Conservation (phyloP, 2,329 filamentous ascomycete genomes). For the Pyrenochaeta sp. region DNA sequence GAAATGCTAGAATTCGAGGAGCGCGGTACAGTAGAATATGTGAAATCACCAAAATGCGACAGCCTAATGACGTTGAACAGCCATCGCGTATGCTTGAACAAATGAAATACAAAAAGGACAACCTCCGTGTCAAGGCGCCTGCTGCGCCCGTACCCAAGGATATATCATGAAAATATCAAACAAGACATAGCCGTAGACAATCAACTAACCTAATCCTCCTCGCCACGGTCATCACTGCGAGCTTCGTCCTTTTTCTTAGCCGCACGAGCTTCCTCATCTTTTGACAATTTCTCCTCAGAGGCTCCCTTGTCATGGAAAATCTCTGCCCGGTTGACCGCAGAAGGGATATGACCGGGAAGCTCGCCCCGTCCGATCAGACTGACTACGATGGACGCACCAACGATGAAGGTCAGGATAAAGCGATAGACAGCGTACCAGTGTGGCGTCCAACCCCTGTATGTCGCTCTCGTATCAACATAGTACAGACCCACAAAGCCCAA, state of each 20-base stretch:
- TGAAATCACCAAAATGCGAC: neutral
- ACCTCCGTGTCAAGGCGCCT: neutral
- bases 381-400: constrained; percentile 81
- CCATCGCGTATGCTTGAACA: neutral
- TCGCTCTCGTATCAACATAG: constrained; percentile 79
- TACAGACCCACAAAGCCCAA: constrained; percentile 84
- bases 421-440: constrained; percentile 89
- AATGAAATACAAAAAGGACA: neutral
- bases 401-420: constrained; percentile 89
- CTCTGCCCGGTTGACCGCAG: constrained; percentile 56
- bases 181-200: neutral
- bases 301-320: constrained; percentile 53
- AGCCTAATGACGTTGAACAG: neutral
- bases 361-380: constrained; percentile 84
- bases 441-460: constrained; percentile 79
- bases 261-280: constrained; percentile 40
- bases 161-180: neutral
- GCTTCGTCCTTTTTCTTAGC: constrained; percentile 34
- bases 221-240: neutral
- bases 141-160: neutral
- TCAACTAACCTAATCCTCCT: neutral
- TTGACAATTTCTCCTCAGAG: constrained; percentile 37
- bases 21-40: neutral
- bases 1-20: no score
- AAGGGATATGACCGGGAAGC: constrained; percentile 65